Evolutionary conservation across 2,329 filamentous ascomycete species (phyloP), one percentile per base, ranked within the genome.

Genomic region (Phaeoacremonium minimum): DNA sequence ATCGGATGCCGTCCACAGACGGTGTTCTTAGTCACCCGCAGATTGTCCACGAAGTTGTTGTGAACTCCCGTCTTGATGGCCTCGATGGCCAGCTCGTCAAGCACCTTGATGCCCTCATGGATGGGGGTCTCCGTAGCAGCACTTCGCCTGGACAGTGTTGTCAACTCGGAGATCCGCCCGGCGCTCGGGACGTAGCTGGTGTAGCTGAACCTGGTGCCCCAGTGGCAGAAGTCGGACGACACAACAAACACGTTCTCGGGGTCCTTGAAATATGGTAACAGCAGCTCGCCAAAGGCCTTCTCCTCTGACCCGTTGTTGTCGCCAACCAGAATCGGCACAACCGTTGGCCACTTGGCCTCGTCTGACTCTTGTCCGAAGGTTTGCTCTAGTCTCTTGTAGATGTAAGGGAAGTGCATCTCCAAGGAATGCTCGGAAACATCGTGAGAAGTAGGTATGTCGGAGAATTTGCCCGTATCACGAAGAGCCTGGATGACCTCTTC

Each of bases 161-260:
- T 67, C 52, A 65, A 61, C 43, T 53, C 59, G 47, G 16, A 67
- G 3, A 64, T 45, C 11, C 62, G 55, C 22, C 53, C 57, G 52
- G 46, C 69, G 37, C 43, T 73, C 41, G 41, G 65, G 19, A 80
- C 73, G 57, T 96, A 95, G 41, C 84, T 84, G 18, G 81, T 87
- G 60, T 97, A 98, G 37, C 75, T 69, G 60, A 96, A 98, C 33
- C 87, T 75, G 1, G 69, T 50, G 9, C 93, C 93, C 93, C 93
- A 98, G 61, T 98, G 93, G 46, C 91, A 96, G 58, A 98, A 98
- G 58, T 98, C 93, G 1, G 89, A 95, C 58, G 86, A 93, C 45
- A 97, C 75, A 42, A 98, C 75, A 56, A 97, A 96, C 2, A 83
- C 80, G 42, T 87, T 94, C 11, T 73, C 66, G 0, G 83, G 77